Base-by-base conservation (phyloP, 148 eudicot genomes). In the Polygonum aviculare region DNA sequence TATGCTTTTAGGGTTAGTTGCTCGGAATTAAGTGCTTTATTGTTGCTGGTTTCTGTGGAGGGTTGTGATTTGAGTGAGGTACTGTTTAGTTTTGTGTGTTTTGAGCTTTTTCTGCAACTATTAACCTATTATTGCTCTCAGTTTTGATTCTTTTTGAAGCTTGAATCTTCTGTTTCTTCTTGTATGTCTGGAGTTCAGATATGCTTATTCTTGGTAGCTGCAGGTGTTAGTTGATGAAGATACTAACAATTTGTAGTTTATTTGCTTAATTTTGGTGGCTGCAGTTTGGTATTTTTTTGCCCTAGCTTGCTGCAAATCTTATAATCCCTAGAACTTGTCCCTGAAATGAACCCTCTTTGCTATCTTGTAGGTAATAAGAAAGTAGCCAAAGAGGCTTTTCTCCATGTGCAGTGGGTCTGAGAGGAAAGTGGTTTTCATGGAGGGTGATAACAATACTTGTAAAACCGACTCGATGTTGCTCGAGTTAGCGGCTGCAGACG, bases 401-500 rank as follows among this genome's bases (percentile, higher is more conserved):
- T 44, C 49, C 75, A 41, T 72, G 51, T 72, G 75, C 75, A 72
- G 75, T 72, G 50, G 51, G 14, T 72, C 40, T 4, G 54, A 48
- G 54, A 72, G 36, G 75, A 48, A 45, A 72, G 75, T 11, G 50
- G 50, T 19, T 48, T 72, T 21, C 54, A 72, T 72, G 75, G 75
- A 72, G 54, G 51, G 75, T 44, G 26, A 72, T 40, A 12, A 35
- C 21, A 38, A 0, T 15, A 38, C 48, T 38, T 16, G 21, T n/a
- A 11, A 72, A 19, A 45, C 1, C 5, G 33, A 45, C 11, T 84
- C 97, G 7, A 76, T 81, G 57, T 35, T 92, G 78, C 98, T 94
- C 5, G 97, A 94, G 77, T 81, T 90, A 0, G 86, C 98, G 0
- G 98, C 98, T 15, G 41, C 82, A 0, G 93, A 90, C 57, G 93